These are phyloP conservation scores for Kurtzmaniella cleridarum DNA, from an alignment of 805 yeast genomes.

Conservation along the genomic window DNA sequence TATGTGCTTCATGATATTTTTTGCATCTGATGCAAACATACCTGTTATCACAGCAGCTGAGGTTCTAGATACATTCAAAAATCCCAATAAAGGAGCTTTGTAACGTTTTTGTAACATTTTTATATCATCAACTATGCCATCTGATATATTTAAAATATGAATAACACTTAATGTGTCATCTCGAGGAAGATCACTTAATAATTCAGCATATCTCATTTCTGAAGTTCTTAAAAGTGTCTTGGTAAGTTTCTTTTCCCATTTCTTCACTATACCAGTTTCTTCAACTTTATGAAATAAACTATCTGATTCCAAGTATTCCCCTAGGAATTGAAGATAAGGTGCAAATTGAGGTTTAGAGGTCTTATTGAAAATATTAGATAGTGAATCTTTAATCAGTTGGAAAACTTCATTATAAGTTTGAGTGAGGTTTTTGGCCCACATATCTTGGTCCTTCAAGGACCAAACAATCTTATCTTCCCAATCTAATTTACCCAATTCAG, in stretches of 20 bases:
- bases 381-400: constrained; percentile 36
- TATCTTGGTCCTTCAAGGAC: constrained; percentile 41
- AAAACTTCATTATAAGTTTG: constrained; percentile 44
- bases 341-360: constrained; percentile 54
- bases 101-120: constrained; percentile 53
- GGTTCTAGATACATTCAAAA: constrained; percentile 45
- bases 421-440: constrained; percentile 44
- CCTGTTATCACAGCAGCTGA: constrained; percentile 45
- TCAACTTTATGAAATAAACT: constrained; percentile 31
- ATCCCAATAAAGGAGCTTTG: constrained; percentile 55
- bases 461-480: constrained; percentile 29
- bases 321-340: constrained; percentile 44
- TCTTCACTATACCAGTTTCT: constrained; percentile 33
- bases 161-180: constrained; percentile 45
- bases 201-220: constrained; percentile 33
- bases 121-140: constrained; percentile 45
- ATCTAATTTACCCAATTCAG: constrained; percentile 23
- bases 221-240: constrained; percentile 31
- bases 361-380: constrained; percentile 37
- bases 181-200: constrained; percentile 50
- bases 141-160: constrained; percentile 55
- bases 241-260: constrained; percentile 40
- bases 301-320: constrained; percentile 46
- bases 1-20: constrained; percentile 46
- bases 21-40: constrained; percentile 50